A percentile compares a stretch with the other conserved stretches of the same genome.
Evolutionary conservation across 306 rosid genomes (phyloP).

Genomic region (Begonia fuchsioides): DNA sequence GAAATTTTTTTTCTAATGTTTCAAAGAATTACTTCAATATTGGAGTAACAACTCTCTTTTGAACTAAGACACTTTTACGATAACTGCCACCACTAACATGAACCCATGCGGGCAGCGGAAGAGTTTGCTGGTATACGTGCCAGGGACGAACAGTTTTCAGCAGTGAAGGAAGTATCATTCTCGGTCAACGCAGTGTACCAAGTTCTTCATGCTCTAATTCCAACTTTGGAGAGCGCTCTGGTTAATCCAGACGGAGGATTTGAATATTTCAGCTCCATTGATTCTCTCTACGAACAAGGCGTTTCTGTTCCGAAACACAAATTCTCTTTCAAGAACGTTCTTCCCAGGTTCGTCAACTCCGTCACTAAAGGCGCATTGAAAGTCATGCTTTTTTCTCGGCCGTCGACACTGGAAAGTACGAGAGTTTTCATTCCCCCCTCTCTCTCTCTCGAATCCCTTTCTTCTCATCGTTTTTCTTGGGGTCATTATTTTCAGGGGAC

Average conservation of each 20-base stretch:
- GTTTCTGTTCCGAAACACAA: constrained; percentile 10
- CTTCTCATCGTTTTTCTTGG: background rate
- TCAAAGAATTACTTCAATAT: too few species aligned
- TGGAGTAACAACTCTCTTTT: too few species aligned
- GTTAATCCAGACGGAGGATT: constrained; percentile 17
- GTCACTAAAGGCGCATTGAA: constrained; percentile 12
- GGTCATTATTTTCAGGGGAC: background rate
- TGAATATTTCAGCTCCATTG: constrained; percentile 25
- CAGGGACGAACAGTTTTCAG: constrained; percentile 36
- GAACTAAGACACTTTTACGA: too few species aligned
- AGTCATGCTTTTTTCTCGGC: constrained; percentile 22
- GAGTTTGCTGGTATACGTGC: constrained; percentile 16
- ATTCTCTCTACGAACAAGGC: constrained; percentile 24
- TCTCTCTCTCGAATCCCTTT: background rate
- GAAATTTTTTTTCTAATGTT: too few species aligned
- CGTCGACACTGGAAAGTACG: constrained; percentile 22
- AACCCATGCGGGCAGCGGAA: too few species aligned
- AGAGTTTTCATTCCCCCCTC: background rate
- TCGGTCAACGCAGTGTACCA: constrained; percentile 8
- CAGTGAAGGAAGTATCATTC: constrained; percentile 16
- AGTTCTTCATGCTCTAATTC: constrained; percentile 17
- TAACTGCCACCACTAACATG: too few species aligned
- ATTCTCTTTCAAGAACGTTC: constrained; percentile 6
- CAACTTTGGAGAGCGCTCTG: constrained; percentile 8
- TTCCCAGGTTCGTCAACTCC: constrained; percentile 27